Base-by-base conservation (phyloP, 768 basidiomycete genomes). In the Gloeostereum incarnatum region DNA sequence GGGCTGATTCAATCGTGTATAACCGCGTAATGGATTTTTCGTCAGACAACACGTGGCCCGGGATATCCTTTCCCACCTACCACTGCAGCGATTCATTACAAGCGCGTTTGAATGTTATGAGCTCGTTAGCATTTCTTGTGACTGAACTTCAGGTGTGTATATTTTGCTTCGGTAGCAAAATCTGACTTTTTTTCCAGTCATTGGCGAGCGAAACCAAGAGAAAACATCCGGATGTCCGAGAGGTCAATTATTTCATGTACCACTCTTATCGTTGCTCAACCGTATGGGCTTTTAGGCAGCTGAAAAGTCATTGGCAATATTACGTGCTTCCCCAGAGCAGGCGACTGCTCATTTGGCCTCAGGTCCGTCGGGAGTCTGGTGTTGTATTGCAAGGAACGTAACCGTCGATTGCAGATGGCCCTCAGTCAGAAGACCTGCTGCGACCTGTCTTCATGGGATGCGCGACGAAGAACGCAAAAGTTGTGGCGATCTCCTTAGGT, bases 361-460 rank as follows among this genome's bases (percentile, higher is more conserved):
- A 51, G 86, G 87, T 86, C 49, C 38, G 73, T 63, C 25, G 14
- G 38, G 44, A 19, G 20, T 42, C 33, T 27, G 19, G 37, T 10
- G 31, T 31, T 37, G n/a, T 21, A 48, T 17, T 36, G 36, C 23
- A 21, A 23, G 11, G 9, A 45, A 7, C 33, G 6, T 16, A 18
- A 11, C 21, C 9, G 24, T 19, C 13, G 13, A 9, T 31, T 29
- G 7, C 46, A 87, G 81, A 86, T 69, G 78, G 79, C 3, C 75
- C 81, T 6, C 82, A 87, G 56, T 79, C 88, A 1, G 77, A 84
- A 31, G 83, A 84, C 43, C 69, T 96, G 18, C 69, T 94, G 14
- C 68, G 76, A 34, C 94, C 94, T 0, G 79, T 97, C 1, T 90
- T 92, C 52, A 88, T 94, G 79, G 91, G 91, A 34, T 92, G 91